Base-by-base conservation (phyloP, 306 rosid species). In the Prunus mume region DNA sequence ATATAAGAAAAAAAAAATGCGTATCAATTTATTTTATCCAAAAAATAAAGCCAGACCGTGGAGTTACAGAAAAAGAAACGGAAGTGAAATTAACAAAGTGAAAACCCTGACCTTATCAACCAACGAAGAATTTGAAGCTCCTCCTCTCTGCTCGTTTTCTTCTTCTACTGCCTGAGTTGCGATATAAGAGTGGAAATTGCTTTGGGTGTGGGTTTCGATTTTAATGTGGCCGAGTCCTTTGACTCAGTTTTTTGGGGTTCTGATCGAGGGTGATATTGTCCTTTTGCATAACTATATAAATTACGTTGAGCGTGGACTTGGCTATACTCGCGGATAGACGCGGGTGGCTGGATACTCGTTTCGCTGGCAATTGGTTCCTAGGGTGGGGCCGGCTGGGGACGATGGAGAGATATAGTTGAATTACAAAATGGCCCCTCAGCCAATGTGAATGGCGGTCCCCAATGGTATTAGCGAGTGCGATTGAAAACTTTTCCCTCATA, bases 211-310 rank as follows among this genome's bases (percentile, higher is more conserved):
- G 85, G 83, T 41, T 85, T 84, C 92, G 90, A 85, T 89, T 88
- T 84, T 86, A 81, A 86, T 81, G 88, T 76, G 84, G 85, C 83
- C 79, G 58, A 78, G 82, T 86, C 87, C 84, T 87, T 88, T 93
- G 98, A 93, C 95, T 88, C 89, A 82, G 89, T 81, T 72, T 71
- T 56, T 57, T 52, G 78, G 88, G 45, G 34, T 75, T 80, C 86
- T 72, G 73, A 63, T 51, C 20, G 78, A 80, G 97, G 94, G 81
- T 25, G 83, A 2, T 4, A 24, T 57, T 25, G 92, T 87, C 89
- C 77, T 83, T 87, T 62, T n/a, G 0, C 4, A 0, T 10, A 24
- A 68, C 70, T 75, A 75, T 76, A 82, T 73, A 43, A 56, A 82
- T 49, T 60, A 54, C 3, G 22, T 32, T 2, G 45, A 15, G 46